phyloP scores from a whole-genome alignment of 768 basidiomycete genomes.

The Suillus sp. region DNA sequence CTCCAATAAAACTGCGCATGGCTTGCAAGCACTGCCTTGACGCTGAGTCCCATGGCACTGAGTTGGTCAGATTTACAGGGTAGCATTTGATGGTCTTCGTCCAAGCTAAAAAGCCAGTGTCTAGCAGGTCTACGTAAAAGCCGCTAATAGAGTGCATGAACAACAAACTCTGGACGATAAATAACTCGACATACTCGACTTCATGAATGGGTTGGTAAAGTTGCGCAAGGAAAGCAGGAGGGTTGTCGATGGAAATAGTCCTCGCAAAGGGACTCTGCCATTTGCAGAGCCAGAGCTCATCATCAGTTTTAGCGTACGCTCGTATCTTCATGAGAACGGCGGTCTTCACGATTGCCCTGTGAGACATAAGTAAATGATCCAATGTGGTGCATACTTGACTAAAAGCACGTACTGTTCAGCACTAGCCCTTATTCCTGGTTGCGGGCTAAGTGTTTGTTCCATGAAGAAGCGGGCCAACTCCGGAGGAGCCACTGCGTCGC shows the following conservation, averaged over 20 bases:
- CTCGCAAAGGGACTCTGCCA: slow-evolving; percentile 66
- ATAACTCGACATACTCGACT: slow-evolving; percentile 35
- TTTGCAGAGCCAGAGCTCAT: slow-evolving; percentile 73
- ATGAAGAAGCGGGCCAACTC: slow-evolving; percentile 65
- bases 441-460: slow-evolving; percentile 66
- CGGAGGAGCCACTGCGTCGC: slow-evolving; percentile 57
- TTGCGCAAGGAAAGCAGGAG: slow-evolving; percentile 48
- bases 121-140: slow-evolving; percentile 70
- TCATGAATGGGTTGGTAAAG: slow-evolving; percentile 44
- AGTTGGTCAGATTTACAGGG: slow-evolving; percentile 38
- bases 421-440: slow-evolving; percentile 63
- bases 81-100: slow-evolving; percentile 64
- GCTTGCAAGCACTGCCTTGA: slow-evolving; percentile 54
- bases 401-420: slow-evolving; percentile 57
- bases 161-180: background rate
- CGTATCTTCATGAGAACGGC: slow-evolving; percentile 74
- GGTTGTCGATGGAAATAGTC: slow-evolving; percentile 48
- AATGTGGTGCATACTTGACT: background rate
- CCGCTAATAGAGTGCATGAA: slow-evolving; percentile 35
- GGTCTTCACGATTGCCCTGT: slow-evolving; percentile 67
- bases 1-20: slow-evolving; percentile 48
- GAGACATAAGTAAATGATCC: background rate
- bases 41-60: slow-evolving; percentile 52
- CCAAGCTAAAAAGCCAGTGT: slow-evolving; percentile 83
- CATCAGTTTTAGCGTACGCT: slow-evolving; percentile 61